These are phyloP conservation scores for Rubia peregrina DNA, from an alignment of 305 asterid species.

Conservation along the genomic window DNA sequence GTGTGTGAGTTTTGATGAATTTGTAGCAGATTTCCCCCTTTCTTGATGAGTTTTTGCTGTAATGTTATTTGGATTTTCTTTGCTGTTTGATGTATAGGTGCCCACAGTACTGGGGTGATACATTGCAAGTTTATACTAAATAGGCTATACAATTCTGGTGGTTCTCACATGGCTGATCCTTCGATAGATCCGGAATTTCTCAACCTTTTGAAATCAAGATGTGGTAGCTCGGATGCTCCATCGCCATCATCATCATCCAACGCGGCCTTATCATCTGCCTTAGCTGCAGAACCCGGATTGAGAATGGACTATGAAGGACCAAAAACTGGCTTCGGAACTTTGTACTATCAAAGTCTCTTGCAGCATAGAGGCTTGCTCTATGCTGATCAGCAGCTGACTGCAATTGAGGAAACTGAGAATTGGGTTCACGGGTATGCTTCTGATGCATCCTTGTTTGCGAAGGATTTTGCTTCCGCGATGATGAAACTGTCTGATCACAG, in stretches of 20 bases:
- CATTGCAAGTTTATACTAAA: conserved; percentile 53
- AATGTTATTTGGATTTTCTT: not conserved
- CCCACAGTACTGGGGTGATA: conserved; percentile 73
- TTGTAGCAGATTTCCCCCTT: not conserved
- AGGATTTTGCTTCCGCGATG: conserved; percentile 61
- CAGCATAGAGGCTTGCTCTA: conserved; percentile 55
- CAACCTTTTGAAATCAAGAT: conserved; percentile 39
- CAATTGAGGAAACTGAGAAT: conserved; percentile 36
- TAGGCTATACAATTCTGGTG: conserved; percentile 51
- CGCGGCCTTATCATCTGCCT: conserved; percentile 15
- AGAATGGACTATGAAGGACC: conserved; percentile 78
- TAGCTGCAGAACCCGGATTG: conserved; percentile 36
- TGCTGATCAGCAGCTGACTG: conserved; percentile 69
- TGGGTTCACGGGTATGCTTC: conserved; percentile 71
- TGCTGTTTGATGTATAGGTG: conserved; percentile 34
- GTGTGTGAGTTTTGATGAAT: not conserved
- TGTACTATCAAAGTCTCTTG: conserved; percentile 58
- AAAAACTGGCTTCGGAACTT: conserved; percentile 47
- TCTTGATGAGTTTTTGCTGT: not conserved
- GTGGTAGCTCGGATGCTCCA: conserved; percentile 31
- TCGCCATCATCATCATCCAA: conserved; percentile 27
- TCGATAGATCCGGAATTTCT: conserved; percentile 57
- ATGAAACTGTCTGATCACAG: conserved; percentile 53
- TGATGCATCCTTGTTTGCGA: conserved; percentile 42
- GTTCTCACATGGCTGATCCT: conserved; percentile 45